A percentile compares a stretch with the other conserved stretches of the same genome.
phyloP scores from a whole-genome alignment of 768 basidiomycete genomes.

The Tricholoma sp. region DNA sequence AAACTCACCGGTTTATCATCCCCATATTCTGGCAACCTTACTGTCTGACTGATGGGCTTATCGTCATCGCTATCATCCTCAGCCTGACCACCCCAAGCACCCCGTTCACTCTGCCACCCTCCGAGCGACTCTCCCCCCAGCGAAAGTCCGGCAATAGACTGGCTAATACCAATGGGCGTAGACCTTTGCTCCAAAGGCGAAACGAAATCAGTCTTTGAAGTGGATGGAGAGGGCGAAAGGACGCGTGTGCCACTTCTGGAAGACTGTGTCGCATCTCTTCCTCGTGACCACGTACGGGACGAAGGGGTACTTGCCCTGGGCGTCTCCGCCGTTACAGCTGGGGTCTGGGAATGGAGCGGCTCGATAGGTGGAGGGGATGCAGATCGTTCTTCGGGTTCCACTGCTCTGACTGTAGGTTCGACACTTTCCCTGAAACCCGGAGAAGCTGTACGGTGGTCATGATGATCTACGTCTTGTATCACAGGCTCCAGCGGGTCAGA shows the following conservation, averaged over 20 bases:
- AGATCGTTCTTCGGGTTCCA: conserved; percentile 25
- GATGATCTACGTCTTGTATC: conserved; percentile 17
- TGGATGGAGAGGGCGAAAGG: conserved; percentile 23
- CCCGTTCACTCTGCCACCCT: conserved; percentile 51
- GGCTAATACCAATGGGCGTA: conserved; percentile 20
- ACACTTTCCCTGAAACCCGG: conserved; percentile 57
- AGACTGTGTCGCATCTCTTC: conserved; percentile 9
- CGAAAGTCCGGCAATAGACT: conserved; percentile 32
- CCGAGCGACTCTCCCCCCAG: conserved; percentile 31
- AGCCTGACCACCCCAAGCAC: conserved; percentile 31
- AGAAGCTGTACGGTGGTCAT: conserved; percentile 28
- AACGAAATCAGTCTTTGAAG: conserved; percentile 21
- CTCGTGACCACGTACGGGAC: conserved; percentile 18
- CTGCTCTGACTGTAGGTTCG: conserved; percentile 33
- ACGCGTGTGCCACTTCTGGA: conserved; percentile 15
- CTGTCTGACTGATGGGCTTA: conserved; percentile 54
- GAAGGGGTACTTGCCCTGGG: conserved; percentile 20
- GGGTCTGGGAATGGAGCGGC: conserved; percentile 5
- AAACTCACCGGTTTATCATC: conserved; percentile 24
- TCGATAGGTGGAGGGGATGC: conserved; percentile 9
- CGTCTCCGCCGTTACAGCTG: conserved; percentile 3
- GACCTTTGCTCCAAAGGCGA: conserved; percentile 30
- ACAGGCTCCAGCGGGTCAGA: conserved; percentile 32
- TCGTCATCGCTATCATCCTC: conserved; percentile 68
- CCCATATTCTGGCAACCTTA: conserved; percentile 26